These are phyloP conservation scores for Antrodiella citrinella DNA, from an alignment of 768 basidiomycete species.

Conservation along the genomic window DNA sequence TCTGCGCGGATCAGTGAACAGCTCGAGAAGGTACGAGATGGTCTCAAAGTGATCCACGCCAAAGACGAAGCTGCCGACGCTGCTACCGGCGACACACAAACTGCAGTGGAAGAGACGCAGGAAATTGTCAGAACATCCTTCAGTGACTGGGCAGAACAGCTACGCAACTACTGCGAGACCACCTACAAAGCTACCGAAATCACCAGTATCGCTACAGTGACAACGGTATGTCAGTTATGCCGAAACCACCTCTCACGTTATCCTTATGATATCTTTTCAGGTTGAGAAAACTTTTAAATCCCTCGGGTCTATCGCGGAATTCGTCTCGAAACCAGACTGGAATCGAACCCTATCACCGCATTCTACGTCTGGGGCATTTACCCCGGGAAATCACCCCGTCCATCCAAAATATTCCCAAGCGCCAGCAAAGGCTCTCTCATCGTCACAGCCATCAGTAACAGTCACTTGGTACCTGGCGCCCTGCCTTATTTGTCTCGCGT, in stretches of 20 bases:
- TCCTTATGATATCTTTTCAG: conserved; percentile 21
- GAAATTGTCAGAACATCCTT: conserved; percentile 46
- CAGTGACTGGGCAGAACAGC: conserved; percentile 43
- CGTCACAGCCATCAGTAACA: no score
- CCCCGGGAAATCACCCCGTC: no score
- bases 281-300: conserved; percentile 52
- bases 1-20: conserved; percentile 52
- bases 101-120: conserved; percentile 42
- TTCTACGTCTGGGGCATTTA: no score
- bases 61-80: conserved; percentile 49
- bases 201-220: conserved; percentile 36
- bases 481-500: no score
- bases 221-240: conserved; percentile 29
- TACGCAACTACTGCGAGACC: conserved; percentile 40
- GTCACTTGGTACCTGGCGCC: no score
- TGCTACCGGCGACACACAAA: conserved; percentile 40
- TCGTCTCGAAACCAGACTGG: no score
- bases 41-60: conserved; percentile 44
- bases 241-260: no score
- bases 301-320: conserved; percentile 53
- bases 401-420: no score
- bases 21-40: conserved; percentile 42
- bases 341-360: no score
- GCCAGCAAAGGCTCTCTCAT: no score
- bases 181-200: conserved; percentile 40